These are phyloP conservation scores for Bremia lactucae DNA, from an alignment of 352 stramenopile species.

Conservation along the genomic window DNA sequence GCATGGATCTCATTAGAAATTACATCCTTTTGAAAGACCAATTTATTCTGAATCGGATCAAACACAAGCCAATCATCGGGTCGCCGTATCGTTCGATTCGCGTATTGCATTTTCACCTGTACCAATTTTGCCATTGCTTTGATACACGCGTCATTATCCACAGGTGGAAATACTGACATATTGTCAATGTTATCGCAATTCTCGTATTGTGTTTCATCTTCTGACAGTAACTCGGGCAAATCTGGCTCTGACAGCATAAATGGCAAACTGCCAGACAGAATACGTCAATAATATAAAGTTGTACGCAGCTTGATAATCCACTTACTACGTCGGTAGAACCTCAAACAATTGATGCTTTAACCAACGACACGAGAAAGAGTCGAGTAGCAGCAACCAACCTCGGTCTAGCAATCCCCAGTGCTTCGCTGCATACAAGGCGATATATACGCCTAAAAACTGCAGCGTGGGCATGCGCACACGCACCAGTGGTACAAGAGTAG, in stretches of 20 bases:
- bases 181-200: slow-evolving; percentile 17
- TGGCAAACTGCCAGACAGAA: slow-evolving; percentile 28
- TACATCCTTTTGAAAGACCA: slow-evolving; percentile 51
- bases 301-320: slow-evolving; percentile 1
- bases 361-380: slow-evolving; percentile 45
- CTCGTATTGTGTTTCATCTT: slow-evolving; percentile 22
- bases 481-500: slow-evolving; percentile 39
- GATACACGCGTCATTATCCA: slow-evolving; percentile 29
- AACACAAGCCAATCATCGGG: slow-evolving; percentile 72
- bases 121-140: slow-evolving; percentile 43
- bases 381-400: slow-evolving; percentile 33
- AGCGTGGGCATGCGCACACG: slow-evolving; percentile 31
- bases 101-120: slow-evolving; percentile 48
- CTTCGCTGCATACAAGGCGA: slow-evolving; percentile 18
- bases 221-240: slow-evolving; percentile 54
- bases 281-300: slow-evolving; percentile 1
- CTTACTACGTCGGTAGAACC: slow-evolving; percentile 43
- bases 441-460: slow-evolving; percentile 27
- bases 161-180: slow-evolving; percentile 4
- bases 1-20: too few species aligned
- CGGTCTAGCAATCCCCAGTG: slow-evolving; percentile 31
- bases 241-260: slow-evolving; percentile 42
- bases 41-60: slow-evolving; percentile 41
- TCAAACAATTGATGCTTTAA: slow-evolving; percentile 43
- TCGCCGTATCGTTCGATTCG: slow-evolving; percentile 36